A percentile compares a stretch with the other conserved stretches of the same genome.
Conservation (phyloP, 2,329 filamentous ascomycete genomes). For the Lecanosticta acicola region DNA sequence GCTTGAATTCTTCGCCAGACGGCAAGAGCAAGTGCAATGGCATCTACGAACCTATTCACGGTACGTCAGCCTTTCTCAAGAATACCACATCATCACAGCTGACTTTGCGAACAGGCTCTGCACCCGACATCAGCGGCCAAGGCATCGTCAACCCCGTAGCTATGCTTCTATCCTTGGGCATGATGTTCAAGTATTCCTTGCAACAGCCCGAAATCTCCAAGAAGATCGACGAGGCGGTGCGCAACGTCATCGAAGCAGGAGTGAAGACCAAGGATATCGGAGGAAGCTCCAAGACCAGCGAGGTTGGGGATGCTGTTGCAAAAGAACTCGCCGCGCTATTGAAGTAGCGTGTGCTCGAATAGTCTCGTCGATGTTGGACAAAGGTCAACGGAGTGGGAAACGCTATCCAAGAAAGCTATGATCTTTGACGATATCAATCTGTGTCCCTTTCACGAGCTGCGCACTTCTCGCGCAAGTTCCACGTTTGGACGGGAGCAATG, state of each 20-base stretch:
- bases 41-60: constrained; percentile 97
- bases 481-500: too few relatives aligned
- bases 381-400: too few relatives aligned
- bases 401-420: too few relatives aligned
- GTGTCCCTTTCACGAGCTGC: too few relatives aligned
- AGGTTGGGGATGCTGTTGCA: constrained; percentile 79
- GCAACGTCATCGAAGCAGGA: constrained; percentile 70
- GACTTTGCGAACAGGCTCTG: constrained; percentile 56
- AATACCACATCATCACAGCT: not conserved
- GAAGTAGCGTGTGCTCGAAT: not conserved
- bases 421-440: too few relatives aligned
- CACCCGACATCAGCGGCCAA: constrained; percentile 87
- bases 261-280: constrained; percentile 80
- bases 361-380: too few relatives aligned
- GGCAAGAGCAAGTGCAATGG: constrained; percentile 80
- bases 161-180: constrained; percentile 83
- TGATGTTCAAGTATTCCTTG: constrained; percentile 94
- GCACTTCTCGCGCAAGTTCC: too few relatives aligned
- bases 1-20: constrained; percentile 78
- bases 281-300: constrained; percentile 64
- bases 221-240: constrained; percentile 75
- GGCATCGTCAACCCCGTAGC: constrained; percentile 81
- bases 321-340: constrained; percentile 52
- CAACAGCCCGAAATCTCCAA: constrained; percentile 70
- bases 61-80: constrained; percentile 43